These are phyloP conservation scores for Medicago lupulina DNA, from an alignment of 306 rosid species.

Conservation along the genomic window DNA sequence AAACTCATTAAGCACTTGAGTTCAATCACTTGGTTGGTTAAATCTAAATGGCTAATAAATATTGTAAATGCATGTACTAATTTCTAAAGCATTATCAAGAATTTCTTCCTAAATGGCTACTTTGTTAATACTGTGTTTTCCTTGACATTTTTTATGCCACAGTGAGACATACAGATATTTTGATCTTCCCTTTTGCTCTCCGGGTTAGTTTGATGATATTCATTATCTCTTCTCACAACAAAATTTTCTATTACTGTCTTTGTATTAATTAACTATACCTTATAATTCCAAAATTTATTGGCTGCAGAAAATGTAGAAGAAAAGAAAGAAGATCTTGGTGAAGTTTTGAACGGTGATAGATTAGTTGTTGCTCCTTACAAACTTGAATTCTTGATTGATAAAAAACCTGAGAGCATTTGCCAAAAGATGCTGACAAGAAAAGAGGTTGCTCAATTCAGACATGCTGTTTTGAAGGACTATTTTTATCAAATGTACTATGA, in stretches of 20 bases:
- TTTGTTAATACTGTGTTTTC: slow-evolving; percentile 24
- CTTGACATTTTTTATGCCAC: slow-evolving; percentile 21
- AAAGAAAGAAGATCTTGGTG: slow-evolving; percentile 64
- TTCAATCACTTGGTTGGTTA: neutral
- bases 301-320: slow-evolving; percentile 53
- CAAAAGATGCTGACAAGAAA: slow-evolving; percentile 45
- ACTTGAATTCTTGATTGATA: slow-evolving; percentile 48
- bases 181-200: slow-evolving; percentile 61
- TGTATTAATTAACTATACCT: neutral
- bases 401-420: slow-evolving; percentile 49
- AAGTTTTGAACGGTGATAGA: slow-evolving; percentile 59
- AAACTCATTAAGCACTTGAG: no score
- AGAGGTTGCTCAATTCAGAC: slow-evolving; percentile 50
- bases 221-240: neutral
- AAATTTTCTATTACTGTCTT: neutral
- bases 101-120: slow-evolving; percentile 21
- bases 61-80: neutral
- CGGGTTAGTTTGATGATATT: slow-evolving; percentile 47
- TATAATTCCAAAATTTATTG: slow-evolving; percentile 26
- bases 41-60: slow-evolving; percentile 1
- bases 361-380: slow-evolving; percentile 57
- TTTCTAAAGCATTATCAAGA: slow-evolving; percentile 28
- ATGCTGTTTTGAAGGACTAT: slow-evolving; percentile 60
- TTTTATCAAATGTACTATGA: slow-evolving; percentile 59
- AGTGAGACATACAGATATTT: slow-evolving; percentile 61